Base-by-base conservation (phyloP, 2,329 filamentous ascomycete species). In the Talaromyces sp. region DNA sequence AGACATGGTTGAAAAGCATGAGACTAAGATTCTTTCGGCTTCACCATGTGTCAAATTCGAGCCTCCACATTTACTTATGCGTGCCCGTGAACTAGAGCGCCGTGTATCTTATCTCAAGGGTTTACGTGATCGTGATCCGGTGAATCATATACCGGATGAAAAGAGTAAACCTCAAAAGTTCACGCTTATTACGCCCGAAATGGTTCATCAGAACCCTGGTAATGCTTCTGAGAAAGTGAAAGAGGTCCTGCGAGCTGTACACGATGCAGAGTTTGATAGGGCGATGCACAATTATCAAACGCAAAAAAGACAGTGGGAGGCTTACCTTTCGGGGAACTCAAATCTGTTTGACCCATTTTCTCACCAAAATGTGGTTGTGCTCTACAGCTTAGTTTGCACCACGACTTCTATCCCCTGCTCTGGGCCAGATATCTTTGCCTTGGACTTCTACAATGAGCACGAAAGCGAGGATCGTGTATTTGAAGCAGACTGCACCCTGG, bases 21-120 rank as follows among this genome's bases (percentile, higher is more conserved):
- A 96, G 69, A 96, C 92, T 6, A 96, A 93, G 70, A 89, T 99
- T 51, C 79, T 99, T 6, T 99, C 96, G 1, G 91, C 92, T 0
- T 99, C 95, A 0, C 95, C 95, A 0, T 98, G 96, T 71, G 95
- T 99, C 65, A 93, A 91, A 69, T 99, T 98, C 70, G 89, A 90
- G 65, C 91, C 95, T 70, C 95, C 95, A 0, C 96, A 98, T 74
- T 84, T 98, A 26, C 82, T 99, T 41, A 96, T 95, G 82, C 91
- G 90, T 70, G 89, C 95, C 49, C 87, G 95, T 55, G 93, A 97
- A 71, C 89, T 97, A 70, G 95, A 99, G 75, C 84, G 90, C 57
- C 86, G 89, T 58, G 80, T 99, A 5, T 84, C 89, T 1, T 91
- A 96, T 71, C 82, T 97, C 54, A 93, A 90, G 70, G 84, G 88